Percentiles rank a stretch among this genome's conserved stretches.
These are phyloP conservation scores for Calonectria fujianensis DNA, from an alignment of 2,329 filamentous ascomycete genomes.

Conservation along the genomic window DNA sequence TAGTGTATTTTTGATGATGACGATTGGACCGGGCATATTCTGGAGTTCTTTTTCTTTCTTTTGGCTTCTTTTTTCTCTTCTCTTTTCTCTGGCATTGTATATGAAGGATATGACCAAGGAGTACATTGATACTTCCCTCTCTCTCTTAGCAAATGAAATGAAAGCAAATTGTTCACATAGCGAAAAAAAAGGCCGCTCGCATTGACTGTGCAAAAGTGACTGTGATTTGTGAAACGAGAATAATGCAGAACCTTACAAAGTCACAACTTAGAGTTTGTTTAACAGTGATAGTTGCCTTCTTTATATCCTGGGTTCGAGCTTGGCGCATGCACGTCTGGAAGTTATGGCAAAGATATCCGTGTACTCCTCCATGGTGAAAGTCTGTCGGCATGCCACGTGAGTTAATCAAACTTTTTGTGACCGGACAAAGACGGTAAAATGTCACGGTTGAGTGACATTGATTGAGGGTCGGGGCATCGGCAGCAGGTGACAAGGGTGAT, in stretches of 20 bases:
- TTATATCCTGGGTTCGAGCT: background rate
- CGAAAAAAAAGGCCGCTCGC: constrained; percentile 6
- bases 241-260: background rate
- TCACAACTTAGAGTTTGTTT: constrained; percentile 12
- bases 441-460: constrained; percentile 17
- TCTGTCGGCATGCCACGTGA: constrained; percentile 24
- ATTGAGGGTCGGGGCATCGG: constrained; percentile 12
- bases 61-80: background rate
- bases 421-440: constrained; percentile 4
- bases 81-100: constrained; percentile 33
- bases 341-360: background rate
- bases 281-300: background rate
- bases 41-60: constrained; percentile 35
- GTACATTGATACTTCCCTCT: constrained; percentile 17
- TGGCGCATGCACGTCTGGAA: constrained; percentile 8
- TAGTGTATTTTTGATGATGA: constrained; percentile 40
- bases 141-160: constrained; percentile 23
- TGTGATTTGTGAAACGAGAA: background rate
- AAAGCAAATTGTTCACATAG: constrained; percentile 18
- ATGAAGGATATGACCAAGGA: constrained; percentile 31
- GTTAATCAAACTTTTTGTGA: constrained; percentile 14
- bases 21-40: constrained; percentile 28
- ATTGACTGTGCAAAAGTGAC: constrained; percentile 12
- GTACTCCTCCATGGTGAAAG: constrained; percentile 5
- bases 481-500: constrained; percentile 8